A percentile compares a stretch with the other conserved stretches of the same genome.
Conservation (phyloP, 345 rosid genomes). For the Salix exigua region DNA sequence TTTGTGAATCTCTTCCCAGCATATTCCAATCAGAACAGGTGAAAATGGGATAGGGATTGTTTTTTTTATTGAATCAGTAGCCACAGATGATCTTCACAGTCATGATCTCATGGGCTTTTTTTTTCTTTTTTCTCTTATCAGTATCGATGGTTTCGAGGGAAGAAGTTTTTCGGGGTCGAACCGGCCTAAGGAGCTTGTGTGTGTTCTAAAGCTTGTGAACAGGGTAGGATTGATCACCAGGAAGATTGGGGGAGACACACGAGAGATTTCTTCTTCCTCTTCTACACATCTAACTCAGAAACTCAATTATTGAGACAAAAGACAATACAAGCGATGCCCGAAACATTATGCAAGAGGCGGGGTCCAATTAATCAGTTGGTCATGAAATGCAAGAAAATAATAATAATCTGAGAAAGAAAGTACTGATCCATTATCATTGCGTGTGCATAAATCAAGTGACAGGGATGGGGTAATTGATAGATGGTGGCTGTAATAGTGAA, state of each 20-base stretch:
- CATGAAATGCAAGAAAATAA: slow-evolving; percentile 18
- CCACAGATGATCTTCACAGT: not conserved
- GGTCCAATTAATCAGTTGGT: slow-evolving; percentile 24
- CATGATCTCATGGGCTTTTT: not conserved
- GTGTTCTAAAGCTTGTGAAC: not conserved
- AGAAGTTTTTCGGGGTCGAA: slow-evolving; percentile 11
- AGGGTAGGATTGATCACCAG: not conserved
- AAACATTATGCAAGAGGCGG: slow-evolving; percentile 25
- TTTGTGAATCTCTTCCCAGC: not conserved
- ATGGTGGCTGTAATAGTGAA: no score
- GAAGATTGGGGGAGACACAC: not conserved
- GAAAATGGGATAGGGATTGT: not conserved
- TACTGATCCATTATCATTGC: not conserved
- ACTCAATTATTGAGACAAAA: slow-evolving; percentile 34
- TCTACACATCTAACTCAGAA: slow-evolving; percentile 16
- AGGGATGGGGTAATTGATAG: not conserved
- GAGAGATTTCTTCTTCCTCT: no score
- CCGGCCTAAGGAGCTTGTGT: not conserved
- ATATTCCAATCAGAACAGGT: no score
- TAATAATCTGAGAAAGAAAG: not conserved
- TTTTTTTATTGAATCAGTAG: not conserved
- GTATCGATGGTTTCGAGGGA: not conserved
- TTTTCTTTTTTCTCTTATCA: slow-evolving; percentile 1
- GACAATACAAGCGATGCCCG: slow-evolving; percentile 13
- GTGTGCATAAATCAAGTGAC: not conserved